Percentiles rank a stretch among this genome's conserved stretches.
These are phyloP conservation scores for Apiospora koreana DNA, from an alignment of 2,329 filamentous ascomycete species.

Conservation along the genomic window DNA sequence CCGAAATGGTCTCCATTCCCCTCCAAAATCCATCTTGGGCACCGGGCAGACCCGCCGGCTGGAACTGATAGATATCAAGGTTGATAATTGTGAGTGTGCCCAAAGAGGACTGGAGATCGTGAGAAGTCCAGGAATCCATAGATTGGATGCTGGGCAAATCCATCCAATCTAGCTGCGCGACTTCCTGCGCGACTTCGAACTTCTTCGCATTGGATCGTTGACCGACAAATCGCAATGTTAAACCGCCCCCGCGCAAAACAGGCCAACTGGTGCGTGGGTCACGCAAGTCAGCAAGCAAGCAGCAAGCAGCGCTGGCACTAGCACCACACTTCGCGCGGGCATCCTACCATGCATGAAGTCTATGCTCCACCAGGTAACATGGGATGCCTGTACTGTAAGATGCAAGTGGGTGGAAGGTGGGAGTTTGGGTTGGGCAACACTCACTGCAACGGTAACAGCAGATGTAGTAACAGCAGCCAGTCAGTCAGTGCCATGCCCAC, in stretches of 20 bases:
- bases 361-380: not conserved
- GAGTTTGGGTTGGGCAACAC: not conserved
- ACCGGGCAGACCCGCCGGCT: not conserved
- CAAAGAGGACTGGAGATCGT: no score
- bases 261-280: not conserved
- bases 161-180: no score
- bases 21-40: not conserved
- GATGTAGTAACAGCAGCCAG: not conserved
- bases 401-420: no score
- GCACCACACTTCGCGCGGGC: not conserved
- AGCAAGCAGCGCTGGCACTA: not conserved
- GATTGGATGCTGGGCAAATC: no score
- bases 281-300: no score
- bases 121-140: no score
- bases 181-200: no score
- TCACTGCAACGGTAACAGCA: not conserved
- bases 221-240: constrained; percentile 7
- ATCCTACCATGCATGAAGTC: not conserved
- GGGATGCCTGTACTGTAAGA: no score
- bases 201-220: not conserved
- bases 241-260: not conserved
- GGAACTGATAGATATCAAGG: not conserved
- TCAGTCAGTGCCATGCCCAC: no score
- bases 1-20: not conserved
- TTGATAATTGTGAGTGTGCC: not conserved